phyloP scores from a whole-genome alignment of 192 early-diverging fungal species.

The Backusella circina region DNA sequence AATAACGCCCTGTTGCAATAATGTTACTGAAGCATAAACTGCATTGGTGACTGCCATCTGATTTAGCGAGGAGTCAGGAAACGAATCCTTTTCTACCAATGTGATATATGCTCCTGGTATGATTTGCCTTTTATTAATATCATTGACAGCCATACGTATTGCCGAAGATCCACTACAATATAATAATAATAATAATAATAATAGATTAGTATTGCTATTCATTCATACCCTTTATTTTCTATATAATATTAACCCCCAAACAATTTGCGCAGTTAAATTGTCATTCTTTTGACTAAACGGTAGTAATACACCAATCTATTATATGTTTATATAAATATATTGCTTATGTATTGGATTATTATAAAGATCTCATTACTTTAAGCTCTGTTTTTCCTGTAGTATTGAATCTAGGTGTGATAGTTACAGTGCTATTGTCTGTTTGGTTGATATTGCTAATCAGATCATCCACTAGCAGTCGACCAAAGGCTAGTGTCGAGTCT shows the following conservation, averaged over 20 bases:
- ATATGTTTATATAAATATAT: not conserved
- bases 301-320: slow-evolving; percentile 30
- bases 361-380: slow-evolving; percentile 13
- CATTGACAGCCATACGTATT: slow-evolving; percentile 44
- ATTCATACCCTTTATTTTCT: not conserved
- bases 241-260: slow-evolving; percentile 29
- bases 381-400: slow-evolving; percentile 15
- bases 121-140: slow-evolving; percentile 40
- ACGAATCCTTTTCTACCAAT: slow-evolving; percentile 46
- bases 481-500: slow-evolving; percentile 6
- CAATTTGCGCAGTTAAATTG: slow-evolving; percentile 28
- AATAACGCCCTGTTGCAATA: slow-evolving; percentile 47
- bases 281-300: slow-evolving; percentile 30
- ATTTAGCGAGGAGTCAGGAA: slow-evolving; percentile 35
- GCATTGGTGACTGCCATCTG: slow-evolving; percentile 44
- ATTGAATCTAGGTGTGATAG: slow-evolving; percentile 19
- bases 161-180: slow-evolving; percentile 45
- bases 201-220: not conserved
- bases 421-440: slow-evolving; percentile 18
- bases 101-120: slow-evolving; percentile 49
- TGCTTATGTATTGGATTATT: not conserved
- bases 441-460: slow-evolving; percentile 12
- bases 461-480: slow-evolving; percentile 11
- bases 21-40: slow-evolving; percentile 44
- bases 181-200: slow-evolving; percentile 9